Conservation (phyloP, 2,329 filamentous ascomycete species). For the Thielaviopsis cerberus region DNA sequence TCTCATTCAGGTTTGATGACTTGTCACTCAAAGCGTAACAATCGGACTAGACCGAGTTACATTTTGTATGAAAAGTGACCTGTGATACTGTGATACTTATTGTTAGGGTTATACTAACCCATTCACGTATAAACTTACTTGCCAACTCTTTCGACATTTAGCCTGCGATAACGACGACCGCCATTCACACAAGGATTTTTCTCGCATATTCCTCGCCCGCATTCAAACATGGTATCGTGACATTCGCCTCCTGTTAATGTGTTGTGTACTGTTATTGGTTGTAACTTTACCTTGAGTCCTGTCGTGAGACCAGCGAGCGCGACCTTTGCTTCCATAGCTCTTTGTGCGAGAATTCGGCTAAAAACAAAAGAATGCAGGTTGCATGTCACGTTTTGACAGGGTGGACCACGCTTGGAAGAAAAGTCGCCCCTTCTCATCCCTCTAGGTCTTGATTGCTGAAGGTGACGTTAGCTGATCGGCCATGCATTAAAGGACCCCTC, state of each 20-base stretch:
- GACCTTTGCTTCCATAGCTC: no score
- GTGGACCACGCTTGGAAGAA: no score
- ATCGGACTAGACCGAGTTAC: not conserved
- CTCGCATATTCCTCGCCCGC: not conserved
- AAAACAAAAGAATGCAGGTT: no score
- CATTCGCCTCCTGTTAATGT: not conserved
- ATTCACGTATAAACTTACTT: not conserved
- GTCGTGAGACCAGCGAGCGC: no score
- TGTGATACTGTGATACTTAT: not conserved
- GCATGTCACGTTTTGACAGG: no score
- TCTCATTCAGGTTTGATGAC: no score
- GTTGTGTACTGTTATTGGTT: not conserved
- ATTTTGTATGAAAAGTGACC: not conserved
- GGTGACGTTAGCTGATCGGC: not conserved
- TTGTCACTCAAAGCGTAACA: not conserved
- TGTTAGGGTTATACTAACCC: not conserved
- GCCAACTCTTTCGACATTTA: not conserved
- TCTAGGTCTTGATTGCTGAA: no score
- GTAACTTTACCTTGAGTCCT: no score
- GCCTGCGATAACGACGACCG: not conserved
- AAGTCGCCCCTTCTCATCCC: no score
- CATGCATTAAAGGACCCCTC: not conserved
- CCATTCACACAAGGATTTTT: not conserved
- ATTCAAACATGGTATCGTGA: not conserved
- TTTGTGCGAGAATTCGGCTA: no score